These are phyloP conservation scores for Pythium pyrilobum DNA, from an alignment of 352 stramenopile genomes.

Conservation along the genomic window DNA sequence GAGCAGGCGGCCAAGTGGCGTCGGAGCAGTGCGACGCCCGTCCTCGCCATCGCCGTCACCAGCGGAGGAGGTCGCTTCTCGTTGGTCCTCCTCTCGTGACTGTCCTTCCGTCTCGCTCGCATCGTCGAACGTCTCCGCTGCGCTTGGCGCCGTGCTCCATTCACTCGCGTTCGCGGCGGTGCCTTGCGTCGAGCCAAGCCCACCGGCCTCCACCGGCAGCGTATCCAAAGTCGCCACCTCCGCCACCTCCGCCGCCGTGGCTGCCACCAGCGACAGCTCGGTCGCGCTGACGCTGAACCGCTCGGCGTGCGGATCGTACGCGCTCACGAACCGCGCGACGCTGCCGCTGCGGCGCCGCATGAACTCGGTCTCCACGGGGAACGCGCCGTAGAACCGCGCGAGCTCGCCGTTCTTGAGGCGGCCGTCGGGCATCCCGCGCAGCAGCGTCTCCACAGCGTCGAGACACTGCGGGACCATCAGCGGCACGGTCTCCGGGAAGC, in stretches of 20 bases:
- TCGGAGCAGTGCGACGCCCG: too few species aligned
- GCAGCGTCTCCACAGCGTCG: not conserved
- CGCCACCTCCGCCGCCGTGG: not conserved
- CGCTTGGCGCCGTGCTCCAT: too few species aligned
- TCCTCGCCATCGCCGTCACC: too few species aligned
- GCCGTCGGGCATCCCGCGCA: not conserved
- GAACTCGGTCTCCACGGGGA: conserved; percentile 2
- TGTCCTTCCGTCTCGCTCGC: too few species aligned
- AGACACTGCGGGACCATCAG: not conserved
- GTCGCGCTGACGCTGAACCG: not conserved
- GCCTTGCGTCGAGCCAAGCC: too few species aligned
- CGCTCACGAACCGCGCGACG: not conserved
- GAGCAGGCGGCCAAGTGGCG: too few species aligned
- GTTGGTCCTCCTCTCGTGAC: too few species aligned
- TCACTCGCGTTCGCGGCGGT: too few species aligned
- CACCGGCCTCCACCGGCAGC: too few species aligned
- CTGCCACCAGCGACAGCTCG: conserved; percentile 3
- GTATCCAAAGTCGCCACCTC: too few species aligned
- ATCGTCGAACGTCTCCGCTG: too few species aligned
- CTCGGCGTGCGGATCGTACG: not conserved
- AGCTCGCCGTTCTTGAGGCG: not conserved
- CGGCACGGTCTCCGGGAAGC: not conserved
- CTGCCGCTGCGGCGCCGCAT: conserved; percentile 1
- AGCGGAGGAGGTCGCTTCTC: too few species aligned
- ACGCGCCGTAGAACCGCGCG: not conserved